Conservation (phyloP, 2,329 filamentous ascomycete species). For the Paramyrothecium roridum region DNA sequence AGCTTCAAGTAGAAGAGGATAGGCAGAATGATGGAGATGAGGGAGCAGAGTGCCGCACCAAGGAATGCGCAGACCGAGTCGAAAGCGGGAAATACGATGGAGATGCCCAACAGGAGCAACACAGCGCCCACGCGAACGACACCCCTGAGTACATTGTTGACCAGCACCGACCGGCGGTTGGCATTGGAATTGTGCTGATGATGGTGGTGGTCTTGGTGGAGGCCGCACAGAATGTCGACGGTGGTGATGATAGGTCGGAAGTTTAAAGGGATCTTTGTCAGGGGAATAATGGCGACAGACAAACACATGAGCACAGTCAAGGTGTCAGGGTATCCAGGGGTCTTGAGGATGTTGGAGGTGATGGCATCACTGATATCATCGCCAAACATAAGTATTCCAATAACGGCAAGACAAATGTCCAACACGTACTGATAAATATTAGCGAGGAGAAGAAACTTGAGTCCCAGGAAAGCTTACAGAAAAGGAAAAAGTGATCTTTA, state of each 20-base stretch:
- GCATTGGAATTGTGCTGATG: slow-evolving; percentile 26
- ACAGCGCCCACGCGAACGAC: slow-evolving; percentile 65
- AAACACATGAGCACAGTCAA: slow-evolving; percentile 78
- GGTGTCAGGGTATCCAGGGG: slow-evolving; percentile 67
- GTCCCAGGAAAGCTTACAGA: slow-evolving; percentile 54
- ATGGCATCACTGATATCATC: slow-evolving; percentile 84
- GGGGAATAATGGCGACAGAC: slow-evolving; percentile 86
- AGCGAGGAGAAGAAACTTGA: slow-evolving; percentile 2
- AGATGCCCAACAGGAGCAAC: slow-evolving; percentile 71
- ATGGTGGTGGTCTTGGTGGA: slow-evolving; percentile 47
- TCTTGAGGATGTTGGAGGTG: slow-evolving; percentile 82
- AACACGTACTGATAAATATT: slow-evolving; percentile 62
- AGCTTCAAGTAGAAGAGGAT: slow-evolving; percentile 87
- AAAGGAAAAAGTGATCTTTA: slow-evolving; percentile 80
- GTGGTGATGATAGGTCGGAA: slow-evolving; percentile 85
- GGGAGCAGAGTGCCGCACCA: slow-evolving; percentile 86
- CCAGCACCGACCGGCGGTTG: slow-evolving; percentile 32
- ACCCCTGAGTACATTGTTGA: slow-evolving; percentile 47
- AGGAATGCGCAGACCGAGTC: slow-evolving; percentile 90
- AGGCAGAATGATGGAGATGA: slow-evolving; percentile 88
- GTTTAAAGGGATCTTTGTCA: slow-evolving; percentile 93
- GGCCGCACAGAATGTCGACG: slow-evolving; percentile 73
- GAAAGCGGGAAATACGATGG: slow-evolving; percentile 69
- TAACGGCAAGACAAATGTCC: slow-evolving; percentile 76
- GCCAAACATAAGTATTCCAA: slow-evolving; percentile 92